Evolutionary conservation across 2,329 filamentous ascomycete species (phyloP).

Genomic region (Ilyonectria mors-panacis): DNA sequence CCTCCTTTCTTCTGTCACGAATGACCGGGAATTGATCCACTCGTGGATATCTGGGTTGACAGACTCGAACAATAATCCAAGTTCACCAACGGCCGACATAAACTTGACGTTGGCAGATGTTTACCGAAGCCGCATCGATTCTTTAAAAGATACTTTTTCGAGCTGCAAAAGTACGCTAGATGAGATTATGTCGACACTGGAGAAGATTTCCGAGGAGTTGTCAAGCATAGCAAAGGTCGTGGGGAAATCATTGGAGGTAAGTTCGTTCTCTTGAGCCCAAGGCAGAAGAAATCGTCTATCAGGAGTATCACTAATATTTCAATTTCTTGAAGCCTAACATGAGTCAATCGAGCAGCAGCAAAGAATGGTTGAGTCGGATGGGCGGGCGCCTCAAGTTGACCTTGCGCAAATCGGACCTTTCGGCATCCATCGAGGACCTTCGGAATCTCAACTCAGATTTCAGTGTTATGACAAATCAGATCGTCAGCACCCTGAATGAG

Average conservation of each 20-base stretch:
- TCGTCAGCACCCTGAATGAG: neutral
- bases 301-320: neutral
- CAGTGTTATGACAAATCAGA: neutral
- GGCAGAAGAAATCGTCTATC: neutral
- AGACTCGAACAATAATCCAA: neutral
- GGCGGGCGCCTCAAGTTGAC: neutral
- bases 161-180: neutral
- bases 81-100: neutral
- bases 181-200: neutral
- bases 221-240: neutral
- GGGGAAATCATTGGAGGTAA: neutral
- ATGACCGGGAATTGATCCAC: neutral
- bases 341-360: neutral
- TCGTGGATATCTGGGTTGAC: neutral
- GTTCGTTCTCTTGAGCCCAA: neutral
- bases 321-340: neutral
- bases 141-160: neutral
- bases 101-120: neutral
- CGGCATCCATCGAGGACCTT: neutral
- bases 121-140: neutral
- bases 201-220: neutral
- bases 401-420: neutral
- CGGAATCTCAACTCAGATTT: neutral
- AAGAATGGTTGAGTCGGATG: neutral
- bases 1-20: neutral